Percentiles rank a stretch among this genome's conserved stretches.
Evolutionary conservation across 2,329 filamentous ascomycete species (phyloP).

Genomic region (Bipolaris zeicola): DNA sequence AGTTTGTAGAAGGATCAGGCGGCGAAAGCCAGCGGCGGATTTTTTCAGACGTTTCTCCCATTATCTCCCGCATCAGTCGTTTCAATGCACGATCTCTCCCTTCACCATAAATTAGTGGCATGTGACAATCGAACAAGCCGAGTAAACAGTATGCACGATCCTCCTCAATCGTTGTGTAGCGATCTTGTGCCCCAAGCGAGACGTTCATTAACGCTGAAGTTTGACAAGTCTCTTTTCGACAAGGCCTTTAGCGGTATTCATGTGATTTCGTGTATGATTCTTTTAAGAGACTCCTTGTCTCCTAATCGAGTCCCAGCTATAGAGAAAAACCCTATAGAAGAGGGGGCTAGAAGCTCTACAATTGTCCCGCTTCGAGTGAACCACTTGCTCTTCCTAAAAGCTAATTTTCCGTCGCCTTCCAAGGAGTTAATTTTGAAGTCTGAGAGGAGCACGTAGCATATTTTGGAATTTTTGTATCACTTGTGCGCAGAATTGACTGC

Average conservation of each 20-base stretch:
- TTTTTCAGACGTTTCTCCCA: conserved; percentile 3
- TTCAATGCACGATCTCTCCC: conserved; percentile 2
- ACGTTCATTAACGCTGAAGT: not conserved
- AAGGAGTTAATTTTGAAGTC: no score
- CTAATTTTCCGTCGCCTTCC: no score
- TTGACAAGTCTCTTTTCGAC: not conserved
- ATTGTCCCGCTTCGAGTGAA: conserved; percentile 28
- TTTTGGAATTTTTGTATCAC: no score
- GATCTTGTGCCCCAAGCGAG: conserved; percentile 12
- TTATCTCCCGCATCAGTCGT: conserved; percentile 25
- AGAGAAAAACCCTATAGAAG: conserved; percentile 19
- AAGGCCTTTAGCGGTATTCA: not conserved
- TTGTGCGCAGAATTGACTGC: no score
- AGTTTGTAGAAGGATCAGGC: conserved; percentile 45
- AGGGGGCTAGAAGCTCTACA: conserved; percentile 23
- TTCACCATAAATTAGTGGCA: conserved; percentile 19
- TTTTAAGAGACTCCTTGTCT: not conserved
- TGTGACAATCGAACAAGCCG: conserved; percentile 26
- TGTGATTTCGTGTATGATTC: not conserved
- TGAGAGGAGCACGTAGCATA: no score
- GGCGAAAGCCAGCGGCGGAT: conserved; percentile 42
- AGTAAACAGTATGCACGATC: conserved; percentile 24
- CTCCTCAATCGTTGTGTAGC: conserved; percentile 24
- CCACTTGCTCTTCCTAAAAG: conserved; percentile 8
- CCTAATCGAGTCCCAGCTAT: not conserved